Base-by-base conservation (phyloP, 78 protist genomes). In the slime mould (Dictyostelium discoideum) region DNA sequence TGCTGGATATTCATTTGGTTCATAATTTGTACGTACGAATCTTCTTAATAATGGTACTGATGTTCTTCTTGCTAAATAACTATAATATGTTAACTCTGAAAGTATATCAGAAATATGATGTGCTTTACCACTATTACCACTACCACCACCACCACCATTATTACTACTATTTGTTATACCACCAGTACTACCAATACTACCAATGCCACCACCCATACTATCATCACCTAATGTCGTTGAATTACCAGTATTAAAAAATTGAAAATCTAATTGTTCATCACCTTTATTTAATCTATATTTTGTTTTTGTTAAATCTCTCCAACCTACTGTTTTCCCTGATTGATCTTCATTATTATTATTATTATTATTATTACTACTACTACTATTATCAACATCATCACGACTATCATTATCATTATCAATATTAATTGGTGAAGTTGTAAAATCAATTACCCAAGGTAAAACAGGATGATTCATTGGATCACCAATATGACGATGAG, bases 381-480 rank as follows among this genome's bases (percentile, higher is more conserved):
- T n/a, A n/a, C n/a, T n/a, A n/a, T n/a, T n/a, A n/a, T n/a, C n/a
- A n/a, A n/a, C n/a, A n/a, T n/a, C n/a, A 32, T 24, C 6, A 32
- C 0, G 3, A 73, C 14, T 0, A 16, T 26, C 9, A 5, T 26
- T 7, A 16, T 29, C 24, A 18, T 29, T 5, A 39, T 29, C 29
- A 44, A 42, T 6, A 16, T 65, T 11, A 14, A 40, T 42, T 81
- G 94, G 94, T 46, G 73, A 76, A 6, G 32, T 81, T 6, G 85
- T 77, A n/a, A 96, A 96, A 63, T 97, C 97, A 37, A 94, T 78
- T 29, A 97, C 79, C 99, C 99, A 98, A 2, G 99, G 99, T 3
- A 97, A 16, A 8, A 97, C 92, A 3, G 99, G 98, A 40, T 96
- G 98, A 80, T 80, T 87, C 44, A 72, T 32, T 6, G 97, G 97